Evolutionary conservation across 2,329 filamentous ascomycete genomes (phyloP), one percentile per base, ranked within the genome.

Genomic region (Botrytis porri): DNA sequence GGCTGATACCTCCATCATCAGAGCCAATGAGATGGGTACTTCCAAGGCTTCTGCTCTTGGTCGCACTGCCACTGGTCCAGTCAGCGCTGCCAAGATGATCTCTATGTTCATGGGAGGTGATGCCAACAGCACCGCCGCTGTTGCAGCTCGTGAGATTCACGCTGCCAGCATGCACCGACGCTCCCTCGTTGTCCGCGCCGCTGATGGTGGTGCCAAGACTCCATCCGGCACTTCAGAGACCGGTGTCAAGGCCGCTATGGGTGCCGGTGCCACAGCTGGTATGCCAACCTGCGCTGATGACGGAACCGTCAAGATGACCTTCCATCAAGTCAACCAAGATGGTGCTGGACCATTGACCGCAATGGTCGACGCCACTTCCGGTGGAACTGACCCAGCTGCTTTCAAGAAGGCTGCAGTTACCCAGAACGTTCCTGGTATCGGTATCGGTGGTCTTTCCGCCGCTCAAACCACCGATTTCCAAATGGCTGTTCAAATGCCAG

Each of bases 81-180:
- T 92, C 75, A 84, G 89, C 74, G 86, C 90, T 41, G 83, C 84
- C 32, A 83, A 83, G 77, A 88, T 89, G 82, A 85, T 92, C 75
- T 77, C 84, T 73, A 85, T 80, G 80, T 92, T 92, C 83, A 90
- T 92, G 87, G 85, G 85, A 48, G 79, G 74, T n/a, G 80, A 82
- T 35, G 81, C 82, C 20, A 82, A 81, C 4, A 78, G 79, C 43
- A 81, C 83, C 45, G 80, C 80, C 16, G 84, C 85, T n/a, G 80
- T 83, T n/a, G 84, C 85, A 45, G 90, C 93, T n/a, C 88, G 95
- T 41, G 85, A 91, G 70, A 89, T 98, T 18, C 91, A 96, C 80
- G 86, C 93, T 78, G 87, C 86, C 77, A 90, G 95, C 75, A 85
- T 80, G 82, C 72, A 80, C 84, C 75, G 82, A 69, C 82, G 82